These are phyloP conservation scores for Podosphaera aphanis DNA, from an alignment of 2,329 filamentous ascomycete genomes.

Conservation along the genomic window DNA sequence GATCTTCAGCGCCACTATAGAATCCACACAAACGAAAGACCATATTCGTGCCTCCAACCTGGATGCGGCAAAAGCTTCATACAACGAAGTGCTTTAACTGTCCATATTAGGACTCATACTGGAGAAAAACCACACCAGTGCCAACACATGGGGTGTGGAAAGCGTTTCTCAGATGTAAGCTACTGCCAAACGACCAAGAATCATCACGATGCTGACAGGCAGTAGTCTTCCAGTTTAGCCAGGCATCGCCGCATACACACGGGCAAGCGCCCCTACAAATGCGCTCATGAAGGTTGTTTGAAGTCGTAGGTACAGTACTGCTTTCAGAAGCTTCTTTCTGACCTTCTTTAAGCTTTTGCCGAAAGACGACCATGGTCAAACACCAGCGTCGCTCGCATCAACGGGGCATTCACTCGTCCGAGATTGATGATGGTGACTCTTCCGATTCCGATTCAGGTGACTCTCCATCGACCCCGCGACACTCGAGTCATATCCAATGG, in stretches of 20 bases:
- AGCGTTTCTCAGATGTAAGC: constrained; percentile 40
- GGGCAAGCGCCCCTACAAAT: constrained; percentile 43
- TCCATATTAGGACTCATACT: constrained; percentile 47
- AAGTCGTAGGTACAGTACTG: constrained; percentile 13
- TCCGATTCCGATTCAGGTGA: constrained; percentile 23
- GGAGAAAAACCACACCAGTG: constrained; percentile 51
- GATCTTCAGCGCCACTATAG: constrained; percentile 46
- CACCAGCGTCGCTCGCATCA: constrained; percentile 39
- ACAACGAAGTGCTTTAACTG: constrained; percentile 44
- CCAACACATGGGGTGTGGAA: constrained; percentile 39
- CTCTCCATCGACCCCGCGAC: constrained; percentile 33
- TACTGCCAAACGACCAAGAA: not conserved
- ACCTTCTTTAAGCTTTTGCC: constrained; percentile 32
- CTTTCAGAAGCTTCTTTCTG: constrained; percentile 4
- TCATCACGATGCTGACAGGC: constrained; percentile 5
- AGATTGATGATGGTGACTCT: constrained; percentile 19
- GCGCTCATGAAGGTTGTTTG: constrained; percentile 22
- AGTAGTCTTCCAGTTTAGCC: constrained; percentile 17
- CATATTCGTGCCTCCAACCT: constrained; percentile 35
- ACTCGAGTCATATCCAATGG: constrained; percentile 27
- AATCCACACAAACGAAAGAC: constrained; percentile 49
- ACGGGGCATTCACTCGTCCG: constrained; percentile 29
- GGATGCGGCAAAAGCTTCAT: constrained; percentile 50
- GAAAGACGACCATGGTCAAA: constrained; percentile 50
- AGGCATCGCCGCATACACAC: constrained; percentile 46